Percentiles rank a stretch among this genome's conserved stretches.
These are phyloP conservation scores for Alisma plantagoaquatica DNA, from an alignment of 106 monocot genomes.

Conservation along the genomic window DNA sequence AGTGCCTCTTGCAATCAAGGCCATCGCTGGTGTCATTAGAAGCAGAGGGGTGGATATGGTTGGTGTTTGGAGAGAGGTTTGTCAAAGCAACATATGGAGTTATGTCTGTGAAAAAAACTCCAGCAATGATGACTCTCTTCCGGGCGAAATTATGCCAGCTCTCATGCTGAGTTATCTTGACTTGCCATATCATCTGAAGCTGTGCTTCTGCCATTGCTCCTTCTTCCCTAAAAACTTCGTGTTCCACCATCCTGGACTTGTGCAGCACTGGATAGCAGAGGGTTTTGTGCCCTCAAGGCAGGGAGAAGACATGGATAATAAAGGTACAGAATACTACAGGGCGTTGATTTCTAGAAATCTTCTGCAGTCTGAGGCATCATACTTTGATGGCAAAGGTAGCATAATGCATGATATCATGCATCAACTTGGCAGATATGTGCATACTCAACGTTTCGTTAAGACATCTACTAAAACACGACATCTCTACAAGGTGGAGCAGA, in stretches of 20 bases:
- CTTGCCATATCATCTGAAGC: constrained; percentile 5
- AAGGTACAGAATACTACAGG: constrained; percentile 1
- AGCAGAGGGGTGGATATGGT: too few relatives aligned
- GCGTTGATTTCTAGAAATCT: constrained; percentile 11
- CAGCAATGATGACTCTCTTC: too few relatives aligned
- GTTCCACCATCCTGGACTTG: neutral
- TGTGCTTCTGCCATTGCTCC: constrained; percentile 4
- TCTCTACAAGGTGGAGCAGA: neutral
- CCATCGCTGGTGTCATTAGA: too few relatives aligned
- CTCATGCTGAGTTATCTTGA: neutral
- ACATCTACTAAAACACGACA: neutral
- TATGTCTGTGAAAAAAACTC: too few relatives aligned
- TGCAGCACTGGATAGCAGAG: constrained; percentile 10
- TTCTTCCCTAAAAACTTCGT: constrained; percentile 4
- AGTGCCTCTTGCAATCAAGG: too few relatives aligned
- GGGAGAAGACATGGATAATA: constrained; percentile 2
- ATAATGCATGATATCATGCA: constrained; percentile 12
- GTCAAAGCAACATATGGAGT: too few relatives aligned
- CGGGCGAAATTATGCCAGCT: neutral
- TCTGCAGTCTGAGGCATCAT: neutral
- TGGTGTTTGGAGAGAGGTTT: too few relatives aligned
- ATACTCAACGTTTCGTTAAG: neutral
- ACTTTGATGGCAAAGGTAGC: neutral
- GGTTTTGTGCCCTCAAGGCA: too few relatives aligned
- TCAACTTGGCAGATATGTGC: neutral